phyloP scores from a whole-genome alignment of 2,329 filamentous ascomycete species.

The Pleoardoris graminearum region DNA sequence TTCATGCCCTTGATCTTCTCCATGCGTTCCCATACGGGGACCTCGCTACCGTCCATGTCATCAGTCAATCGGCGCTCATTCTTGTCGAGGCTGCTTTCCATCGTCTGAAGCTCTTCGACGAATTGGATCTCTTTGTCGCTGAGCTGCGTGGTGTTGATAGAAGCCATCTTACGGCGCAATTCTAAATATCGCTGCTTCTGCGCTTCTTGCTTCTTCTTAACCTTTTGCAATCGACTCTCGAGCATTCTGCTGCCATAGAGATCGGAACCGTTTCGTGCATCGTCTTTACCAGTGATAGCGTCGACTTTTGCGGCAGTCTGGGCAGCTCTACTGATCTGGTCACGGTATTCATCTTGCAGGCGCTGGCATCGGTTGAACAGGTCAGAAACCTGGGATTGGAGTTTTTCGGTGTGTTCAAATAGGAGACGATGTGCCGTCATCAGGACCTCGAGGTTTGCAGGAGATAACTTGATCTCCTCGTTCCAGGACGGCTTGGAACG shows the following conservation, averaged over 20 bases:
- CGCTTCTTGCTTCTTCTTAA: constrained; percentile 59
- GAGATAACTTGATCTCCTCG: constrained; percentile 70
- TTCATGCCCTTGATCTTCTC: constrained; percentile 60
- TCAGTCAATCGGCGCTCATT: constrained; percentile 33
- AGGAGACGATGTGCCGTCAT: constrained; percentile 74
- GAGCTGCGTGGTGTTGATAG: constrained; percentile 58
- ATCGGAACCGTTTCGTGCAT: constrained; percentile 51
- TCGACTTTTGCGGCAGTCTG: constrained; percentile 70
- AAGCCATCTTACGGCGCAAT: constrained; percentile 55
- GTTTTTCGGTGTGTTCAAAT: constrained; percentile 67
- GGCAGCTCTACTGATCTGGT: constrained; percentile 68
- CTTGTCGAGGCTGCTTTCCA: constrained; percentile 47
- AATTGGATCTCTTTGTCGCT: constrained; percentile 66
- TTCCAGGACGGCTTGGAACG: constrained; percentile 64
- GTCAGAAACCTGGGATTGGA: constrained; percentile 72
- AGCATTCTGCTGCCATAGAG: constrained; percentile 59
- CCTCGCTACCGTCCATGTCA: constrained; percentile 35
- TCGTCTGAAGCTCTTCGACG: constrained; percentile 57
- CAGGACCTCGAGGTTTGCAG: constrained; percentile 71
- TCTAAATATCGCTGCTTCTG: constrained; percentile 64
- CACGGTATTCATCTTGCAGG: constrained; percentile 67
- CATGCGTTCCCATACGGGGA: constrained; percentile 57
- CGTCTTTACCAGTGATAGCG: constrained; percentile 63
- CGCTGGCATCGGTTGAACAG: constrained; percentile 72
- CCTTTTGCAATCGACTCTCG: constrained; percentile 60